Evolutionary conservation across 371 early-diverging fungal species (phyloP).

Genomic region (Entomophthora muscae): DNA sequence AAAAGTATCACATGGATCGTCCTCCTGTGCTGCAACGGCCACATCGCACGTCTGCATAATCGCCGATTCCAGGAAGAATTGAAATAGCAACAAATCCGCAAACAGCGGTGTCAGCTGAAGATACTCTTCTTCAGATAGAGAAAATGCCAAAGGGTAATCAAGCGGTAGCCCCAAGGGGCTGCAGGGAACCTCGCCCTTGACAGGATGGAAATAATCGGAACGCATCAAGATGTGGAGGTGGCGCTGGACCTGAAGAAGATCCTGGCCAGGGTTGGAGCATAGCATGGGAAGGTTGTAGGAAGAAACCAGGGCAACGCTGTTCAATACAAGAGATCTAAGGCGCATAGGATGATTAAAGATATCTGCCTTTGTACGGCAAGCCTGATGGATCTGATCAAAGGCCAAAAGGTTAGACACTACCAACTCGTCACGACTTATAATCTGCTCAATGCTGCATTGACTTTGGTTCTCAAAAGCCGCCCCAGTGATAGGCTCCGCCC

Average conservation of each 20-base stretch:
- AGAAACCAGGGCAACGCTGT: slow-evolving; percentile 6
- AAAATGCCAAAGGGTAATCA: not conserved
- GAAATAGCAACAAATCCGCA: not conserved
- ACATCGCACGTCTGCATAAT: slow-evolving; percentile 1
- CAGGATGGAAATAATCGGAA: not conserved
- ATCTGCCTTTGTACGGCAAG: not conserved
- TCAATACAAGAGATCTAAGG: not conserved
- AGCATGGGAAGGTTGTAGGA: slow-evolving; percentile 1
- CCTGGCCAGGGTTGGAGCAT: not conserved
- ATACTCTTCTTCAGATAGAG: not conserved
- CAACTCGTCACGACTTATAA: slow-evolving; percentile 28
- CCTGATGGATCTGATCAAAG: slow-evolving; percentile 43
- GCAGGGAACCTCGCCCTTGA: not conserved
- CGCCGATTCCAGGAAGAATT: slow-evolving; percentile 4
- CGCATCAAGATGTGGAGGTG: not conserved
- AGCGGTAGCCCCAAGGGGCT: not conserved
- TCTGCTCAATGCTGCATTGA: slow-evolving; percentile 24
- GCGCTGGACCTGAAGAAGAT: not conserved
- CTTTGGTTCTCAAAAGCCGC: slow-evolving; percentile 12
- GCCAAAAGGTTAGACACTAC: slow-evolving; percentile 40
- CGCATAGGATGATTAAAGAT: not conserved
- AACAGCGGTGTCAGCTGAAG: not conserved
- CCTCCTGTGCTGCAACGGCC: not conserved
- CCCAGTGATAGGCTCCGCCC: slow-evolving; percentile 45
- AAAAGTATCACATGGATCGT: slow-evolving; percentile 4